A percentile compares a stretch with the other conserved stretches of the same genome.
phyloP scores from a whole-genome alignment of 1,139 yeast species.

The Torulaspora pretoriensis region DNA sequence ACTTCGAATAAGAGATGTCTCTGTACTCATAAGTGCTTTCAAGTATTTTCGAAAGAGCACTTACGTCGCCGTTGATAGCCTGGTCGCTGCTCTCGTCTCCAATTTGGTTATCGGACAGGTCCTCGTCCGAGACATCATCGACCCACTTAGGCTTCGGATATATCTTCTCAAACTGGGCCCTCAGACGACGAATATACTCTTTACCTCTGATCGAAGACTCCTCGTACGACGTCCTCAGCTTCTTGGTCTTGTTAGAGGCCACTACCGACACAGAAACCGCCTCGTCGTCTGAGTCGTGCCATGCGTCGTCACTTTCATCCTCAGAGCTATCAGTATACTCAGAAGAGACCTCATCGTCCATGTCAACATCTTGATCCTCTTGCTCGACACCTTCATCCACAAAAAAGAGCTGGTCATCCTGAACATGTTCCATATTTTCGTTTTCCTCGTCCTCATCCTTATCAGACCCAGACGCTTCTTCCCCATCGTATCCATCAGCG shows the following conservation, averaged over 20 bases:
- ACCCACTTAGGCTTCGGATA: constrained; percentile 93
- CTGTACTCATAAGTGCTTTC: constrained; percentile 55
- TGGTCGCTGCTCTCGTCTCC: constrained; percentile 40
- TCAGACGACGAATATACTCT: constrained; percentile 65
- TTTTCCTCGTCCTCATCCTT: constrained; percentile 38
- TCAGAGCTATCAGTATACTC: constrained; percentile 26
- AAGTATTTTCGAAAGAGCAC: constrained; percentile 57
- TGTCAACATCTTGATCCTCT: constrained; percentile 37
- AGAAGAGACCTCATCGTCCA: constrained; percentile 46
- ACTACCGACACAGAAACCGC: constrained; percentile 56
- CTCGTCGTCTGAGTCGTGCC: constrained; percentile 95
- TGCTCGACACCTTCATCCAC: constrained; percentile 52
- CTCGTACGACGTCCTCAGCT: constrained; percentile 59
- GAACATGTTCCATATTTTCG: constrained; percentile 34
- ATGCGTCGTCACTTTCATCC: constrained; percentile 43
- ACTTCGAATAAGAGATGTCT: constrained; percentile 46
- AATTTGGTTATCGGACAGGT: constrained; percentile 30
- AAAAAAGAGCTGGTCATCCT: constrained; percentile 61
- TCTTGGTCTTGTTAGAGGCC: constrained; percentile 58
- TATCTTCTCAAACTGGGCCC: constrained; percentile 81
- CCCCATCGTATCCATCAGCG: constrained; percentile 35
- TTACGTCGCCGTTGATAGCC: constrained; percentile 43
- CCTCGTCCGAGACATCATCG: constrained; percentile 32
- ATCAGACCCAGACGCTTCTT: constrained; percentile 34
- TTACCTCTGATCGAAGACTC: constrained; percentile 62